A percentile compares a stretch with the other conserved stretches of the same genome.
These are phyloP conservation scores for Phytophthora nicotianae DNA, from an alignment of 352 stramenopile species.

Conservation along the genomic window DNA sequence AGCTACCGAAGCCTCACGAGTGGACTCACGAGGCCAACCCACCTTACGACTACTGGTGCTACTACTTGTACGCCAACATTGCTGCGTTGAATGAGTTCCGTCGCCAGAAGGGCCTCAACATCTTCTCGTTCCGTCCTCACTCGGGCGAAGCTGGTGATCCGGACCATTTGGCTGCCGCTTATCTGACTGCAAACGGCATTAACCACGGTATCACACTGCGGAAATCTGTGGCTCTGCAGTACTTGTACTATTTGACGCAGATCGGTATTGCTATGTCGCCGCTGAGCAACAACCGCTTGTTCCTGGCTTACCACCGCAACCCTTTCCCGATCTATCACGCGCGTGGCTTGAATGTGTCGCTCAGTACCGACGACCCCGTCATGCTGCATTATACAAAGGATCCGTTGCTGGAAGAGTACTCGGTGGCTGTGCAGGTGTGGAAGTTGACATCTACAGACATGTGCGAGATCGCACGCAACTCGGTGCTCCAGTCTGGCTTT, in stretches of 20 bases:
- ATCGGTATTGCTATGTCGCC: conserved; percentile 95
- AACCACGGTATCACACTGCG: conserved; percentile 99
- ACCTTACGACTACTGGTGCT: conserved; percentile 96
- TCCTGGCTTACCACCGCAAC: conserved; percentile 95
- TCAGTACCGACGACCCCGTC: conserved; percentile 98
- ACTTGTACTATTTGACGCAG: conserved; percentile 99
- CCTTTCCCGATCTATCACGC: conserved; percentile 96
- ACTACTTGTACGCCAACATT: conserved; percentile 98
- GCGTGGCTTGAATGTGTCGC: conserved; percentile 96
- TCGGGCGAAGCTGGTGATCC: conserved; percentile 97
- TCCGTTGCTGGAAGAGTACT: conserved; percentile 97
- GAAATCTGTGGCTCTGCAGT: conserved; percentile 96
- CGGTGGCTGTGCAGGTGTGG: conserved; percentile 93
- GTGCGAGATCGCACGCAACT: conserved; percentile 98
- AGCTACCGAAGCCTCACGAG: conserved; percentile 74
- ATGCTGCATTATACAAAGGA: conserved; percentile 99
- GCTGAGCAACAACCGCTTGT: conserved; percentile 96
- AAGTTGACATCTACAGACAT: conserved; percentile 97
- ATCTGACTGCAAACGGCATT: conserved; percentile 93
- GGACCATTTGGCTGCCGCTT: conserved; percentile 94
- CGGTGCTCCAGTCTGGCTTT: conserved; percentile 98
- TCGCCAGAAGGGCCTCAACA: conserved; percentile 85
- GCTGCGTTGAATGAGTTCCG: conserved; percentile 95
- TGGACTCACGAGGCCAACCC: conserved; percentile 93
- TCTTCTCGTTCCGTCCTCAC: conserved; percentile 98